Base-by-base conservation (phyloP, 345 rosid species). In the Eutrema heterophyllum region DNA sequence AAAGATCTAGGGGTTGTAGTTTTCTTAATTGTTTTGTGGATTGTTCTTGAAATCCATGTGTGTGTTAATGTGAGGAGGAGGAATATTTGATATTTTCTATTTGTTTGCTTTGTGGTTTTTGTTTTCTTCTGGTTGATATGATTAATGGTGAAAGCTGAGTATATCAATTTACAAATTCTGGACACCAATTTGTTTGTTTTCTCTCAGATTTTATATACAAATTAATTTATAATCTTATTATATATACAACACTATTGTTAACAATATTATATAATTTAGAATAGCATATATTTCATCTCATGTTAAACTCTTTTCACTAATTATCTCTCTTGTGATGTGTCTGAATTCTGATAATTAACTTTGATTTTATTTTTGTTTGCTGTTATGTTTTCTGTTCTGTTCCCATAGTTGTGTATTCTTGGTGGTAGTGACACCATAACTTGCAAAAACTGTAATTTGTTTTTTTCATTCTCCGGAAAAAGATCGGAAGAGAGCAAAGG, bases 21-120 rank as follows among this genome's bases (percentile, higher is more conserved):
- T 74, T 74, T 74, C 60, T 48, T 66, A 36, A 27, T 46, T 35
- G 16, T 9, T 18, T 72, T 53, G 27, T 64, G 76, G 55, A 68
- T 60, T 68, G 73, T 51, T 74, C 72, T 58, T 67, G 73, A 58
- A 29, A 44, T 46, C 41, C 63, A n/a, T 24, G 36, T 57, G 9
- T 55, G 7, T 33, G 61, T n/a, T 16, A 38, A 18, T 13, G 50
- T 24, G 67, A 13, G 52, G 67, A 59, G 45, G 46, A 43, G 38
- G 14, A 11, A 27, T 27, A 53, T 53, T 53, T 27, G 58, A 29
- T 53, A 24, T 32, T 52, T 26, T 27, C 16, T 27, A 11, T 26
- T 27, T 4, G 3, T 41, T 61, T 57, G 51, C 51, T 41, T 40
- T 41, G 11, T n/a, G 12, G 27, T 26, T 61, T 61, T 40, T 41